A percentile compares a stretch with the other conserved stretches of the same genome.
Evolutionary conservation across 2,329 filamentous ascomycete genomes (phyloP).

Genomic region (Anthostomella pinea): DNA sequence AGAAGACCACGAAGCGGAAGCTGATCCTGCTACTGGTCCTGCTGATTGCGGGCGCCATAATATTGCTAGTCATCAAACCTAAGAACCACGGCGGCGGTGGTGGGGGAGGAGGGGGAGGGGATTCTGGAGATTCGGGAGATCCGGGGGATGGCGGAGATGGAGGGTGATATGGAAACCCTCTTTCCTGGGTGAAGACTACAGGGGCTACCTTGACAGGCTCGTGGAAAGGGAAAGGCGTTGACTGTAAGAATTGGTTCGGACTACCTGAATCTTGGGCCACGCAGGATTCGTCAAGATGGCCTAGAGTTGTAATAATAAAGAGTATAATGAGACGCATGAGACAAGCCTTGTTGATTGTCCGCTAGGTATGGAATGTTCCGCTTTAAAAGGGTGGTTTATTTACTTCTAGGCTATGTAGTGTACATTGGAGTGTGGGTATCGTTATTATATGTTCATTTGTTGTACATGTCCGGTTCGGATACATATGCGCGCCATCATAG

Average conservation of each 20-base stretch:
- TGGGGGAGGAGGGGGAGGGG: slow-evolving; percentile 6
- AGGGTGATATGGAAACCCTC: not conserved
- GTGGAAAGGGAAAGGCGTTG: no score
- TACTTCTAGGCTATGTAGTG: no score
- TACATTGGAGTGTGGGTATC: no score
- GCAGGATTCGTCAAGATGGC: slow-evolving; percentile 10
- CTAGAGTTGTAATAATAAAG: slow-evolving; percentile 17
- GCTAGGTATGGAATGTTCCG: no score
- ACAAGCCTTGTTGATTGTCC: no score
- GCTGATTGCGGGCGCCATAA: slow-evolving; percentile 82
- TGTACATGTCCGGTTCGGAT: not conserved
- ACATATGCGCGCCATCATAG: no score
- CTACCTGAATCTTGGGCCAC: slow-evolving; percentile 2
- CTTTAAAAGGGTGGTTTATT: no score
- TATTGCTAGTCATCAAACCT: slow-evolving; percentile 77
- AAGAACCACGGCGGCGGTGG: slow-evolving; percentile 43
- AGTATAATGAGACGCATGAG: slow-evolving; percentile 16
- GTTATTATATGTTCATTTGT: slow-evolving; percentile 3
- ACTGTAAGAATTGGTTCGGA: no score
- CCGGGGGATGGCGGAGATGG: slow-evolving; percentile 1
- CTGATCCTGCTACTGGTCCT: slow-evolving; percentile 86
- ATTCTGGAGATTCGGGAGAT: not conserved
- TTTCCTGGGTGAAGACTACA: no score
- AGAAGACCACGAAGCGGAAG: slow-evolving; percentile 83
- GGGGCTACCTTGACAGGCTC: not conserved